phyloP scores from a whole-genome alignment of 2,329 filamentous ascomycete species.

The Sporothrix pallida region DNA sequence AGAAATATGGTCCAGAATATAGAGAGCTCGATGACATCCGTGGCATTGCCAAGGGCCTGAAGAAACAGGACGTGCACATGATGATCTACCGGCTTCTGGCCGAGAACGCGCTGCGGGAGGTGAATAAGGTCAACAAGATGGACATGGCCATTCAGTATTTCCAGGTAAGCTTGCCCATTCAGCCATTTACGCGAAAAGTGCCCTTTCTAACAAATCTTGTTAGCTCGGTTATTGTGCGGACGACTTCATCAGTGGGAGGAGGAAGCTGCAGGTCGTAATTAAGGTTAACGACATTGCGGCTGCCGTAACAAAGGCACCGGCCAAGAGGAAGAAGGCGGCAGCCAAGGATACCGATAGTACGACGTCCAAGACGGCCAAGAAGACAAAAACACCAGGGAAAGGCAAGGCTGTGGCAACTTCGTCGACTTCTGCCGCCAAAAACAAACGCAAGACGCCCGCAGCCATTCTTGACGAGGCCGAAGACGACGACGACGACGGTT shows the following conservation, averaged over 20 bases:
- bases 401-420: constrained; percentile 41
- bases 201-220: neutral
- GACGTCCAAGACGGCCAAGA: constrained; percentile 11
- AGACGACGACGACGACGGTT: constrained; percentile 43
- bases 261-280: constrained; percentile 52
- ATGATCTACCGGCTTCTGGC: constrained; percentile 78
- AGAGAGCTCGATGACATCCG: constrained; percentile 55
- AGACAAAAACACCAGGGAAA: constrained; percentile 7
- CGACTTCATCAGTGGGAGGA: constrained; percentile 53
- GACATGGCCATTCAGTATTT: constrained; percentile 79
- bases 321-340: constrained; percentile 20
- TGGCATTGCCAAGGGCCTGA: constrained; percentile 72
- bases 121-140: constrained; percentile 66
- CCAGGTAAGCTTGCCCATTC: constrained; percentile 53
- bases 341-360: neutral
- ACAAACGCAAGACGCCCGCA: constrained; percentile 33
- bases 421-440: constrained; percentile 41
- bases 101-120: constrained; percentile 75
- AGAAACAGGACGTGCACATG: constrained; percentile 78
- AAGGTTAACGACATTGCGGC: constrained; percentile 43
- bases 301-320: neutral
- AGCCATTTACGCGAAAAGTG: neutral
- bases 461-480: constrained; percentile 45
- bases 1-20: constrained; percentile 48
- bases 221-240: constrained; percentile 51